Percentiles rank a stretch among this genome's conserved stretches.
Evolutionary conservation across 441 rosid genomes (phyloP).

Genomic region (Flueggea neowawraea): DNA sequence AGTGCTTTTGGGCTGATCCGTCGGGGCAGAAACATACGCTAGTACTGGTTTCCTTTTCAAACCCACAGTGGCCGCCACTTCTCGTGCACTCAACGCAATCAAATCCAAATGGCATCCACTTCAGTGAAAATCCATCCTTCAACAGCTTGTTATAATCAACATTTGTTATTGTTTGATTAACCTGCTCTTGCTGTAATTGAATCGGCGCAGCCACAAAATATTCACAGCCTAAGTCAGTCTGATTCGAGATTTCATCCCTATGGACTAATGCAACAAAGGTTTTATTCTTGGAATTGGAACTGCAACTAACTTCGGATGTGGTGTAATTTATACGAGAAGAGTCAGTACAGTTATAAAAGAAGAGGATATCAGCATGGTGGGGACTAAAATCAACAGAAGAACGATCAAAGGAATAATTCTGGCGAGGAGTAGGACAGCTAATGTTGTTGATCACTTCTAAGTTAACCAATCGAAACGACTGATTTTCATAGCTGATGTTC

Average conservation of each 20-base stretch:
- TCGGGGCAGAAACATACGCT: slow-evolving; percentile 27
- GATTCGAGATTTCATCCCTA: slow-evolving; percentile 9
- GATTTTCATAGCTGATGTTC: slow-evolving; percentile 14
- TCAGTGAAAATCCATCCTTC: slow-evolving; percentile 17
- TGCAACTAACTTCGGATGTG: slow-evolving; percentile 5
- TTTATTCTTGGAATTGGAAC: background rate
- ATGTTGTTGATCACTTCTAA: slow-evolving; percentile 11
- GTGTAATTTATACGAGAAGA: slow-evolving; percentile 15
- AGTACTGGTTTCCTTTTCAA: slow-evolving; percentile 4
- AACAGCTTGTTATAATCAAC: slow-evolving; percentile 14
- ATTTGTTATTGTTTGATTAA: slow-evolving; percentile 4
- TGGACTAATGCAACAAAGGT: slow-evolving; percentile 19
- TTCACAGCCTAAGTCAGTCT: slow-evolving; percentile 9
- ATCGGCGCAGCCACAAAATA: slow-evolving; percentile 20
- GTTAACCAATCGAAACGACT: slow-evolving; percentile 19
- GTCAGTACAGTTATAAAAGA: slow-evolving; percentile 22
- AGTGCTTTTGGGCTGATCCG: slow-evolving; percentile 13
- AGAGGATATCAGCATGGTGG: slow-evolving; percentile 17
- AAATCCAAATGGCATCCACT: slow-evolving; percentile 19
- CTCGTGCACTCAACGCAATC: slow-evolving; percentile 17
- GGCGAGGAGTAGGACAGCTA: slow-evolving; percentile 14
- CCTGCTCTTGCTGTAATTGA: slow-evolving; percentile 7
- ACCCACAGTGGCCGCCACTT: slow-evolving; percentile 37
- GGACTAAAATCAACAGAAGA: slow-evolving; percentile 20
- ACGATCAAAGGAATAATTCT: slow-evolving; percentile 20